Evolutionary conservation across 2,329 filamentous ascomycete species (phyloP).

Genomic region (Colletotrichum tofieldiae): DNA sequence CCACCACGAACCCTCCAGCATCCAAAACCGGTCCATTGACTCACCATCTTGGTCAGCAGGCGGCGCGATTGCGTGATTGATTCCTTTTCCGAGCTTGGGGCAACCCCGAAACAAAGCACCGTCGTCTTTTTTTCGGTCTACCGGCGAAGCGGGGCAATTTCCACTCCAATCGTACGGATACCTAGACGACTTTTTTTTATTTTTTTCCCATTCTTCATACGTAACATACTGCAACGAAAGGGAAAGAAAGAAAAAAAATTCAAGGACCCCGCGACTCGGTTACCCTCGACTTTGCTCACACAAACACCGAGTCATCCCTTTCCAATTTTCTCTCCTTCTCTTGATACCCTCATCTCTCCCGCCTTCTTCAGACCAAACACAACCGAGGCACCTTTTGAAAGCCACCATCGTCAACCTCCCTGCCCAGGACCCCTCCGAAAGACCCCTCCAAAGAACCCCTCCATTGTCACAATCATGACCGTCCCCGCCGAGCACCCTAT

Average conservation of each 20-base stretch:
- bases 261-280: constrained; percentile 36
- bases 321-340: constrained; percentile 6
- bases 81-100: constrained; percentile 33
- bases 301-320: constrained; percentile 7
- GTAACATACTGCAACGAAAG: constrained; percentile 24
- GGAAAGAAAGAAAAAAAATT: constrained; percentile 15
- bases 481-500: constrained; percentile 52
- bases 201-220: constrained; percentile 1
- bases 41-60: constrained; percentile 40
- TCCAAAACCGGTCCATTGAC: constrained; percentile 35
- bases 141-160: constrained; percentile 36
- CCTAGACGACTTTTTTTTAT: constrained; percentile 17
- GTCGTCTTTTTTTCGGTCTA: constrained; percentile 13
- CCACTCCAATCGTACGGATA: constrained; percentile 33
- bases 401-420: background rate
- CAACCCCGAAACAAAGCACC: constrained; percentile 31
- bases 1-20: constrained; percentile 16
- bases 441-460: constrained; percentile 7
- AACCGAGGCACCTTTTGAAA: background rate
- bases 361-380: background rate
- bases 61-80: constrained; percentile 44
- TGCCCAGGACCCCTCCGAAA: constrained; percentile 1
- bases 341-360: constrained; percentile 1
- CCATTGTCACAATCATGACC: constrained; percentile 48
- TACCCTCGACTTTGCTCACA: constrained; percentile 34